phyloP scores from a whole-genome alignment of 108 stramenopile genomes.

The Thalassiosira profunda region DNA sequence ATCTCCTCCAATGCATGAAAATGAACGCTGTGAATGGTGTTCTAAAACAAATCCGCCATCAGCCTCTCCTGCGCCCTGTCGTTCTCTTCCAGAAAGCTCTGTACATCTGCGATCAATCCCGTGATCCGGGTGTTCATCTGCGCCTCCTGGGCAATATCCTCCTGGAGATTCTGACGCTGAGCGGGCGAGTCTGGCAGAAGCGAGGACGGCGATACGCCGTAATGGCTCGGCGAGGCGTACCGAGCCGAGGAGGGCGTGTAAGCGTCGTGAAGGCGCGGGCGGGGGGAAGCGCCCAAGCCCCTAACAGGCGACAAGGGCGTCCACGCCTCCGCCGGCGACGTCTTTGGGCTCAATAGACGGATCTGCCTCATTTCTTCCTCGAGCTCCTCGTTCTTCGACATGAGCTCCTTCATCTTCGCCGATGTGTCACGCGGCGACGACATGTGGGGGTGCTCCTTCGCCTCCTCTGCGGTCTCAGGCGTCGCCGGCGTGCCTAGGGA shows the following conservation, averaged over 20 bases:
- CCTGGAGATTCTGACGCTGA: neutral
- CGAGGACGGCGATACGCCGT: neutral
- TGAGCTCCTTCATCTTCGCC: constrained; percentile 4
- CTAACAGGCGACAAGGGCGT: neutral
- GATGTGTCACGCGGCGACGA: neutral
- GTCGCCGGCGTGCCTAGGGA: neutral
- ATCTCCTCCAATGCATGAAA: too few species aligned
- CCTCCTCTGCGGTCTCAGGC: too few species aligned
- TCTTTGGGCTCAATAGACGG: constrained; percentile 9
- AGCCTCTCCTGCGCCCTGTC: constrained; percentile 12
- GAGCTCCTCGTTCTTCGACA: constrained; percentile 21
- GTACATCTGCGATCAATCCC: constrained; percentile 31
- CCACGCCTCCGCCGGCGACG: neutral
- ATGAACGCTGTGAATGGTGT: too few species aligned
- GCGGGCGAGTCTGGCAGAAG: neutral
- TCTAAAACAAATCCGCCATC: constrained; percentile 6
- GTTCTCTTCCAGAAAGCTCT: constrained; percentile 25
- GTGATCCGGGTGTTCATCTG: constrained; percentile 13
- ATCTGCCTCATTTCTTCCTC: constrained; percentile 37
- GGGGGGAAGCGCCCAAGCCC: too few species aligned
- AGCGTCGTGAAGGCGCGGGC: too few species aligned
- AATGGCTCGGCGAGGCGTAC: neutral
- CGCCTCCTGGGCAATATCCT: constrained; percentile 4
- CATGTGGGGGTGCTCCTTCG: too few species aligned
- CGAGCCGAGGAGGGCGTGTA: neutral